Percentiles rank a stretch among this genome's conserved stretches.
phyloP scores from a whole-genome alignment of 1,139 yeast species.

The Torulaspora pretoriensis region DNA sequence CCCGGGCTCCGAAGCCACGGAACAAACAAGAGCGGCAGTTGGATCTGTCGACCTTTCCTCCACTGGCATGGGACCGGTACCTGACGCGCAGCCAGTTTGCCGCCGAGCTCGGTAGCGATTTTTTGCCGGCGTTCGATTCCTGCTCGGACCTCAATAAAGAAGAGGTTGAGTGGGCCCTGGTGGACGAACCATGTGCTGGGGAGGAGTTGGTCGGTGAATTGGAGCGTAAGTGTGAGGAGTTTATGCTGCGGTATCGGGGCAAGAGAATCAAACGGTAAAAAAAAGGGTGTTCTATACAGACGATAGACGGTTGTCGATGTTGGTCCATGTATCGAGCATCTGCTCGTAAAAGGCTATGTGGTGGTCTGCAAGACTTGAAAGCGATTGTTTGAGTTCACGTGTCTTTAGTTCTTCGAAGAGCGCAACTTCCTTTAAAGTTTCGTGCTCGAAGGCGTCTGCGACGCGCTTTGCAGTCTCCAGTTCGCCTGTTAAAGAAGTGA shows the following conservation, averaged over 20 bases:
- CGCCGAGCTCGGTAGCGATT: constrained; percentile 47
- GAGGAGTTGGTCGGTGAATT: constrained; percentile 25
- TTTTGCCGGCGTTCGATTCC: constrained; percentile 35
- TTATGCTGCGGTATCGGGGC: constrained; percentile 2
- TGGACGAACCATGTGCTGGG: constrained; percentile 21
- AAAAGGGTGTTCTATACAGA: not conserved
- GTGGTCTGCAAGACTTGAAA: constrained; percentile 67
- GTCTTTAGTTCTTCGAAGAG: constrained; percentile 80
- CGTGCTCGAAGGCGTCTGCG: constrained; percentile 64
- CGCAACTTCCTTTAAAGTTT: constrained; percentile 66
- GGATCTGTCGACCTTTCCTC: constrained; percentile 62
- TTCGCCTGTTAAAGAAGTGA: constrained; percentile 52
- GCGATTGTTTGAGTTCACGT: constrained; percentile 65
- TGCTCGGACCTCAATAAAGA: constrained; percentile 25
- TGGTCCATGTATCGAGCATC: constrained; percentile 70
- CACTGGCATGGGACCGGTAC: constrained; percentile 47
- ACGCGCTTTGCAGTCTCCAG: constrained; percentile 65
- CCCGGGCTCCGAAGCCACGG: constrained; percentile 77
- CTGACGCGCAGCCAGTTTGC: constrained; percentile 46
- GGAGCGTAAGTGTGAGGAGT: constrained; percentile 16
- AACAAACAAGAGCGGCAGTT: constrained; percentile 71
- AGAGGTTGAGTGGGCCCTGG: constrained; percentile 30
- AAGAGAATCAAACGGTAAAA: constrained; percentile 9
- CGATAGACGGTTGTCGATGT: constrained; percentile 42
- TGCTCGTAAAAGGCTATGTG: constrained; percentile 72